These are phyloP conservation scores for Sclerotinia trifoliorum DNA, from an alignment of 2,329 filamentous ascomycete species.

Conservation along the genomic window DNA sequence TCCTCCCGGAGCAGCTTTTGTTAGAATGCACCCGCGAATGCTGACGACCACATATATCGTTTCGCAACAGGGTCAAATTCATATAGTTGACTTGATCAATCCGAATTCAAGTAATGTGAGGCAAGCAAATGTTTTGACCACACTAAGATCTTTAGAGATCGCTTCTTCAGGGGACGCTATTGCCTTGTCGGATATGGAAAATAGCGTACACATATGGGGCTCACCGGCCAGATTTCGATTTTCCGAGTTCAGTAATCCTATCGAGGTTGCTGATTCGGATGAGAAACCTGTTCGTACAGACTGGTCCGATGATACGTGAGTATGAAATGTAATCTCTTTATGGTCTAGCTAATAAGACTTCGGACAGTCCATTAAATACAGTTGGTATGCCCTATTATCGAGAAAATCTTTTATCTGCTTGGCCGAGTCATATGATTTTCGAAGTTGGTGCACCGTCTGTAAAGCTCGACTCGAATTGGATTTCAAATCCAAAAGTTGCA, in stretches of 20 bases:
- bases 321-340: conserved; percentile 20
- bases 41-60: conserved; percentile 92
- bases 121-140: conserved; percentile 61
- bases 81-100: conserved; percentile 88
- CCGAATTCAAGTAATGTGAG: conserved; percentile 67
- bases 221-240: conserved; percentile 68
- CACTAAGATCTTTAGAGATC: conserved; percentile 64
- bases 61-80: conserved; percentile 88
- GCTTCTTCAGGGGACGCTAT: conserved; percentile 71
- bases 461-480: conserved; percentile 69
- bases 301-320: conserved; percentile 68
- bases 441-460: conserved; percentile 81
- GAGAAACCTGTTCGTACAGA: conserved; percentile 52
- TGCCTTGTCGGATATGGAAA: conserved; percentile 63
- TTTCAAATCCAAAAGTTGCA: conserved; percentile 65
- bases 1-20: conserved; percentile 87
- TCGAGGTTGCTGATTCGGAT: conserved; percentile 61
- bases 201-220: conserved; percentile 67
- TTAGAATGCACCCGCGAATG: conserved; percentile 94
- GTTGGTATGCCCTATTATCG: conserved; percentile 94
- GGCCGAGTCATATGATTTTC: conserved; percentile 80
- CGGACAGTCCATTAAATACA: conserved; percentile 68
- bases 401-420: conserved; percentile 81
- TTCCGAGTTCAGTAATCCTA: conserved; percentile 66
- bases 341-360: conserved; percentile 5